Percentiles rank a stretch among this genome's conserved stretches.
Conservation (phyloP, 2,329 filamentous ascomycete genomes). For the Trichoderma simmonsii region DNA sequence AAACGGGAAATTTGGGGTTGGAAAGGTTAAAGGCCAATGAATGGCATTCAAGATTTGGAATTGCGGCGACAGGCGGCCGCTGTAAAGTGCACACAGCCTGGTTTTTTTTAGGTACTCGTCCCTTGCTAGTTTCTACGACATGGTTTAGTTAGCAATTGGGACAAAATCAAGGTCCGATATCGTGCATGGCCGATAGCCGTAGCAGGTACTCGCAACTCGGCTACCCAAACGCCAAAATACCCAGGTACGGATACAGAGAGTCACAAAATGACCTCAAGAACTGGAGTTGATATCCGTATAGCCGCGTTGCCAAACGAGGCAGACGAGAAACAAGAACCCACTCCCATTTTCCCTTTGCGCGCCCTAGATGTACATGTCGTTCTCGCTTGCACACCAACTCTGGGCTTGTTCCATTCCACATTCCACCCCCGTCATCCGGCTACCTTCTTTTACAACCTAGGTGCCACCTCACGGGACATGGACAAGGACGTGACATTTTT, state of each 20-base stretch:
- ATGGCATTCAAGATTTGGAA: background rate
- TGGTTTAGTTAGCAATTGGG: background rate
- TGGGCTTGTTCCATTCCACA: background rate
- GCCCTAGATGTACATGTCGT: background rate
- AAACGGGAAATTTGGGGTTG: background rate
- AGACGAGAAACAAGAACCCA: background rate
- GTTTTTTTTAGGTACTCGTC: background rate
- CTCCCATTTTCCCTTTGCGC: background rate
- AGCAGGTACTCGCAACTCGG: background rate
- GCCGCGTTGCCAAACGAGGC: background rate
- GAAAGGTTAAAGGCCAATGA: background rate
- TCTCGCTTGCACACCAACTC: background rate
- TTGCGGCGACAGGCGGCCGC: background rate
- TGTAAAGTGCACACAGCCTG: background rate
- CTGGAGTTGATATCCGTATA: background rate
- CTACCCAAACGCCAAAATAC: background rate
- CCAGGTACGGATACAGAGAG: background rate
- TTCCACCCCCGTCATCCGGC: background rate
- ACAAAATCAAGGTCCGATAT: background rate
- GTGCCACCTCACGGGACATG: conserved; percentile 1
- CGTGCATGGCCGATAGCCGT: background rate
- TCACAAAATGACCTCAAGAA: background rate
- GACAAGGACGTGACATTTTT: background rate
- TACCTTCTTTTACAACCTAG: background rate
- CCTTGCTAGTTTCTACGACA: background rate